Conservation (phyloP, 805 yeast genomes). For the Candida tammaniensis region DNA sequence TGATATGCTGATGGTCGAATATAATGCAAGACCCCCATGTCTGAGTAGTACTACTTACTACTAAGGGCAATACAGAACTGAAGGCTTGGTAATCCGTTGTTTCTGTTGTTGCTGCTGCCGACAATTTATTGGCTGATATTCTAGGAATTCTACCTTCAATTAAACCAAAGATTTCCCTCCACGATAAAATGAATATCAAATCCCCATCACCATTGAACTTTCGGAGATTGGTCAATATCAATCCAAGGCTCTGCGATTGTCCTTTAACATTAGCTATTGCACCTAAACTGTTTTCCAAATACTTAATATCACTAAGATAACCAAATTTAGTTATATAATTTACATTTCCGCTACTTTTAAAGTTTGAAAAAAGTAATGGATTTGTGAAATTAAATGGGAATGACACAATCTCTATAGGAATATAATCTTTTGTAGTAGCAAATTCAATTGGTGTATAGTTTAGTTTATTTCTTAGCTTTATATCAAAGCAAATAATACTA, state of each 20-base stretch:
- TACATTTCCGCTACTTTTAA: conserved; percentile 21
- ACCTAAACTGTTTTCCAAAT: conserved; percentile 46
- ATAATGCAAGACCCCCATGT: conserved; percentile 47
- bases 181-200: conserved; percentile 28
- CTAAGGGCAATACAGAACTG: conserved; percentile 19
- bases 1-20: conserved; percentile 25
- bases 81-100: no score
- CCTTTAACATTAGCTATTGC: conserved; percentile 22
- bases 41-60: conserved; percentile 7
- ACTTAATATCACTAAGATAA: conserved; percentile 37
- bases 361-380: conserved; percentile 26
- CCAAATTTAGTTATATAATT: conserved; percentile 21
- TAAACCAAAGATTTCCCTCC: no score
- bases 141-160: no score
- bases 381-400: conserved; percentile 32
- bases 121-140: conserved; percentile 7
- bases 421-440: conserved; percentile 1
- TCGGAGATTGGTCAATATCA: conserved; percentile 36
- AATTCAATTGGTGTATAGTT: conserved; percentile 6
- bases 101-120: neutral
- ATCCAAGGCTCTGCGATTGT: conserved; percentile 25
- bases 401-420: conserved; percentile 15
- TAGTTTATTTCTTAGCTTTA: neutral
- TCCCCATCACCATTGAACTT: conserved; percentile 48
- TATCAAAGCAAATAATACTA: neutral